These are phyloP conservation scores for Aspergillus ostianus DNA, from an alignment of 495 filamentous ascomycete species.

Conservation along the genomic window DNA sequence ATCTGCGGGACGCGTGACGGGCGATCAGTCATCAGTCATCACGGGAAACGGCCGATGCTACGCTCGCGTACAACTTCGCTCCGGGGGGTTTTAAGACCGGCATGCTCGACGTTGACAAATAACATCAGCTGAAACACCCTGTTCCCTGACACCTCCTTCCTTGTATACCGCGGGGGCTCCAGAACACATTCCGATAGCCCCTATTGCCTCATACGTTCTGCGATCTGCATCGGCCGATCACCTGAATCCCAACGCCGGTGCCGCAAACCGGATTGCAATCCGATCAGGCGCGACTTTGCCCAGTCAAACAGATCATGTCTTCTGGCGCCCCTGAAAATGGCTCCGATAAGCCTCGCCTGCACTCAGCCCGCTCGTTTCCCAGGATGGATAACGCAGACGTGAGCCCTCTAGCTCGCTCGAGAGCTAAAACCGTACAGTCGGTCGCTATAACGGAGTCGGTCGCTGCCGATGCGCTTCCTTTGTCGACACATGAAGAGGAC, in stretches of 20 bases:
- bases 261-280: conserved; percentile 7
- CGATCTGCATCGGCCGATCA: conserved; percentile 36
- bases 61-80: neutral
- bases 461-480: conserved; percentile 28
- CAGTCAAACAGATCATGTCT: conserved; percentile 19
- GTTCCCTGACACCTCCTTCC: neutral
- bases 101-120: neutral
- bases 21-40: neutral
- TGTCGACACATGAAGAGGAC: conserved; percentile 29
- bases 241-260: conserved; percentile 25
- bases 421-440: conserved; percentile 65
- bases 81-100: neutral
- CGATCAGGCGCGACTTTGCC: conserved; percentile 3
- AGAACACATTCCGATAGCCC: neutral
- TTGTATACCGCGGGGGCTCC: neutral
- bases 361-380: conserved; percentile 52
- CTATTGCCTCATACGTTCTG: conserved; percentile 8
- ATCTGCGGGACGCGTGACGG: conserved; percentile 18
- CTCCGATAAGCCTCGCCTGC: conserved; percentile 32
- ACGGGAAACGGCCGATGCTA: neutral
- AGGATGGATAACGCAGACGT: conserved; percentile 48
- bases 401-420: conserved; percentile 45
- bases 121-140: neutral
- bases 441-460: conserved; percentile 43
- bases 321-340: conserved; percentile 29